Evolutionary conservation across 352 stramenopile species (phyloP), one percentile per base, ranked within the genome.

Genomic region (Phytophthora multivora): DNA sequence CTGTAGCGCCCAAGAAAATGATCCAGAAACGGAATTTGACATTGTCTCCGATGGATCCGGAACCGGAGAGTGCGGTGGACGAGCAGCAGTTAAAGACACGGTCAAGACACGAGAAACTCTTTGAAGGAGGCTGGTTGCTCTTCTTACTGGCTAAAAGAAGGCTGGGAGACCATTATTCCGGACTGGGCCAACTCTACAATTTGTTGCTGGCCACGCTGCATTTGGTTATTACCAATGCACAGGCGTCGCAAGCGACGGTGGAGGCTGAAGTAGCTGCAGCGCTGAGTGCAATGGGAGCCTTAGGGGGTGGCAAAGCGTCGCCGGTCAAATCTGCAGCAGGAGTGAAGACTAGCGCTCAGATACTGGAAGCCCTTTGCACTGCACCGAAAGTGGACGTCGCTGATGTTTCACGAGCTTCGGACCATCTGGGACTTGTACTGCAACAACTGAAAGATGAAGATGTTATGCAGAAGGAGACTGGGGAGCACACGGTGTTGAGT

Each of bases 181-280:
- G 85, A 15, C 79, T 96, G 0, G 85, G 79, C 2, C 69, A 80
- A 38, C 75, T 93, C 26, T 96, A 96, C 61, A 85, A 83, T 55
- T 64, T 96, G 38, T 62, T 96, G 35, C 63, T 96, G 8, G 79
- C 80, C 0, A 86, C 89, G 40, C 72, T 96, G 41, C 83, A 91
- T 59, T 58, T 94, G 16, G 71, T 93, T 21, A 59, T 88, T 21
- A 70, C 59, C 26, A 71, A 67, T 59, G 50, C 51, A 0, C 69
- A 70, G 35, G 63, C 39, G 15, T 66, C 71, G 2, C 55, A 75
- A 38, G 73, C 66, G 7, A 87, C 81, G 4, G 70, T 96, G 13
- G 88, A 96, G 61, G 85, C 80, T 0, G 84, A 96, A 58, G 86
- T 92, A 28, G 86, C 83, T 0, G 86, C 86, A 0, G 85, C 88